Evolutionary conservation across 1,139 yeast genomes (phyloP), one percentile per base, ranked within the genome.

Genomic region (Hyphopichia khmerensis): DNA sequence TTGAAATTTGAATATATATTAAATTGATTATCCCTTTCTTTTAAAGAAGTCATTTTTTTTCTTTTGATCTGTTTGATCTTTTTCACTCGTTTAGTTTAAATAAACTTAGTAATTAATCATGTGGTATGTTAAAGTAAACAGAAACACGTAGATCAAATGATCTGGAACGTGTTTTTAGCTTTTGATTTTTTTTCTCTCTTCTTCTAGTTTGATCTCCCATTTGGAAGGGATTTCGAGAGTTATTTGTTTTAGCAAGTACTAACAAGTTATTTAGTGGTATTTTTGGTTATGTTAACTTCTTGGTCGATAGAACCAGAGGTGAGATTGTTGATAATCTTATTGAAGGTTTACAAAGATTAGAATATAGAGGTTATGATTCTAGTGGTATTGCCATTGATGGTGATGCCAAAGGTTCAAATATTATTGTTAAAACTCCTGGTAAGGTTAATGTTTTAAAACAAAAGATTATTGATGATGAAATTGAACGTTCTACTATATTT

Each of bases 361-460:
- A 95, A 67, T 95, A 95, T 71, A 84, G 99, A 69, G 99, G 99
- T 39, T 95, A 95, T 59, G 99, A 95, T 68, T 91, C 97, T 17
- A 87, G 97, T 31, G 99, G 99, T 61, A 75, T 95, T 50, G 97
- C 98, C 48, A 79, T 95, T 52, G 98, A 91, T 64, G 97, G 96
- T 47, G 95, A 88, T 60, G 72, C 72, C 44, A 79, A 81, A 52
- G 71, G 72, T 46, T 56, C 53, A 38, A 47, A 45, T 13, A 53
- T 81, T 51, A 78, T 91, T 53, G 84, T 79, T 72, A 89, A 88
- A 65, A 87, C 87, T 62, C 90, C 84, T 48, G 99, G 99, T 57
- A 95, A 95, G 70, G 99, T 95, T 54, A 79, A 80, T 53, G 85
- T 82, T 43, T 82, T 95, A 63, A 85, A 78, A 60, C 80, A 86